Percentiles rank a stretch among this genome's conserved stretches.
phyloP scores from a whole-genome alignment of 2,329 filamentous ascomycete genomes.

The Beauveria varroae region DNA sequence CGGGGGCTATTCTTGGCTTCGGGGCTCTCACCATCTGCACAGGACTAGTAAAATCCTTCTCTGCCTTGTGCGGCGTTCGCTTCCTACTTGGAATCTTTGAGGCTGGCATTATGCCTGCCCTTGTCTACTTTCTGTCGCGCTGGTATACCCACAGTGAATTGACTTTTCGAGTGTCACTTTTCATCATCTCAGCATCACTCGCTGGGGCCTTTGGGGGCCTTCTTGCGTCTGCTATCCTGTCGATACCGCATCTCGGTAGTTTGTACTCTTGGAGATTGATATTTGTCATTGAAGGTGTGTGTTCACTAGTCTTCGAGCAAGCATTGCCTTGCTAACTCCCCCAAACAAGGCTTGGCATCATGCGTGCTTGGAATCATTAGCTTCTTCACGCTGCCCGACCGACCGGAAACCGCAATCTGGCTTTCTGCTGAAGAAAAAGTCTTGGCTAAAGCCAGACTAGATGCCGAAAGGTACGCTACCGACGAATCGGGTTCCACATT shows the following conservation, averaged over 20 bases:
- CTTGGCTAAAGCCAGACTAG: conserved; percentile 54
- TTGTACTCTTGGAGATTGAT: conserved; percentile 61
- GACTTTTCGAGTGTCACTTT: conserved; percentile 54
- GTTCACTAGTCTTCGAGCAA: not conserved
- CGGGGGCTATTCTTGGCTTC: conserved; percentile 47
- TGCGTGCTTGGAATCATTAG: conserved; percentile 43
- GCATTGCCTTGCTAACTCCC: not conserved
- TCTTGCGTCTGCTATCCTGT: conserved; percentile 54
- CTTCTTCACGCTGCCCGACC: conserved; percentile 58
- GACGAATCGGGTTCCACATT: conserved; percentile 51
- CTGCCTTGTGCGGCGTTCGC: conserved; percentile 43
- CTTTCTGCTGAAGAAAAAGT: conserved; percentile 55
- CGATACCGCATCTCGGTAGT: conserved; percentile 46
- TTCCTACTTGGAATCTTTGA: conserved; percentile 56
- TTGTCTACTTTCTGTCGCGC: conserved; percentile 56
- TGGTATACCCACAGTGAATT: conserved; percentile 59
- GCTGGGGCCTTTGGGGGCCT: conserved; percentile 63
- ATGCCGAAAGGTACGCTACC: conserved; percentile 46
- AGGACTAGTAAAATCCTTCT: conserved; percentile 48
- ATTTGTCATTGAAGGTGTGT: conserved; percentile 56
- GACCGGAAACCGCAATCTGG: conserved; percentile 59
- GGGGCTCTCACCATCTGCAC: conserved; percentile 53
- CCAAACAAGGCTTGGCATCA: conserved; percentile 41
- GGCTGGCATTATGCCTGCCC: conserved; percentile 57
- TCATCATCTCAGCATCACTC: conserved; percentile 58